Conservation (phyloP, 1,284 basidiomycete genomes). For the Heterobasidion irregulare region DNA sequence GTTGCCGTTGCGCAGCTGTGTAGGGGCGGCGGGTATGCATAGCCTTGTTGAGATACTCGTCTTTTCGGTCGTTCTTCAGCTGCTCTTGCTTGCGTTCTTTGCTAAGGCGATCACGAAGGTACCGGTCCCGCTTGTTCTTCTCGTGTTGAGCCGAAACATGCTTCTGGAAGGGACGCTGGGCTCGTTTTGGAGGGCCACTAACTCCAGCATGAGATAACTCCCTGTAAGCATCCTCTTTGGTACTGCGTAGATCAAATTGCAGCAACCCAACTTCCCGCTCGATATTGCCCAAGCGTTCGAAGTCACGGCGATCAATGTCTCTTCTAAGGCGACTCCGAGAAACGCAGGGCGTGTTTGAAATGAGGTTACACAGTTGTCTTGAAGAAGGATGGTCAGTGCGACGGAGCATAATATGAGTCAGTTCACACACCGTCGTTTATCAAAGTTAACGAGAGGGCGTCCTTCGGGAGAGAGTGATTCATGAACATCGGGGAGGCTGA, state of each 20-base stretch:
- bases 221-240: constrained; percentile 64
- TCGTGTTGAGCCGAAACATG: constrained; percentile 60
- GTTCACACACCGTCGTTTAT: constrained; percentile 61
- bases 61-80: constrained; percentile 56
- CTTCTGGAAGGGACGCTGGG: constrained; percentile 59
- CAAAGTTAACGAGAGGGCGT: constrained; percentile 62
- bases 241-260: constrained; percentile 57
- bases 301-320: constrained; percentile 53
- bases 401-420: neutral
- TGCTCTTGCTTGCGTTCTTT: constrained; percentile 72
- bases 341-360: constrained; percentile 40
- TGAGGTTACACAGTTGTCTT: constrained; percentile 60
- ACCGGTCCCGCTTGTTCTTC: constrained; percentile 69
- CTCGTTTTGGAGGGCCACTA: constrained; percentile 34
- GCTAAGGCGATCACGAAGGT: constrained; percentile 54
- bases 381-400: constrained; percentile 6
- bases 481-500: constrained; percentile 66
- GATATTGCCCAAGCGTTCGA: constrained; percentile 66
- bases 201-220: constrained; percentile 42
- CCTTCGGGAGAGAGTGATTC: constrained; percentile 35
- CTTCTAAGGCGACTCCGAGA: constrained; percentile 36
- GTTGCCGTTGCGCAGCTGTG: constrained; percentile 50
- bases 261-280: constrained; percentile 53
- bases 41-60: constrained; percentile 63
- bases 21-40: constrained; percentile 51